Evolutionary conservation across 2,329 filamentous ascomycete genomes (phyloP).

Genomic region (Drechslera avenae): DNA sequence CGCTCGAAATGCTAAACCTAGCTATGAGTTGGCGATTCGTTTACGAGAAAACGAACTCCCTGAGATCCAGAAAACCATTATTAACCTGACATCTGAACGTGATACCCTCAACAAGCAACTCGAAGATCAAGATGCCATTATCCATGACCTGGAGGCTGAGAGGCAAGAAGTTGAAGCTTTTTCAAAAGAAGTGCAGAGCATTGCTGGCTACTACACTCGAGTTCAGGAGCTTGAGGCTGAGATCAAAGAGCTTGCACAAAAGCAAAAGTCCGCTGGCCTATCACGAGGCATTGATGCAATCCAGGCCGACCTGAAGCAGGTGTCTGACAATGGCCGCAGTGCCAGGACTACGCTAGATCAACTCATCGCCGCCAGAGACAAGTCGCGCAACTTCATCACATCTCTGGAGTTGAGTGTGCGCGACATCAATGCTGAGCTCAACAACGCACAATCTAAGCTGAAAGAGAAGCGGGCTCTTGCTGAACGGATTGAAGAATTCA

Average conservation of each 20-base stretch:
- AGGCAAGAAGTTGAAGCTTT: slow-evolving; percentile 77
- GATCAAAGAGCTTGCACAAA: slow-evolving; percentile 74
- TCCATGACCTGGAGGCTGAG: slow-evolving; percentile 66
- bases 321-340: slow-evolving; percentile 69
- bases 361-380: slow-evolving; percentile 72
- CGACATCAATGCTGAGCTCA: slow-evolving; percentile 75
- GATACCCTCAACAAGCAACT: slow-evolving; percentile 48
- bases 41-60: slow-evolving; percentile 73
- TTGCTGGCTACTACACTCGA: slow-evolving; percentile 73
- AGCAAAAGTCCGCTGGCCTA: slow-evolving; percentile 70
- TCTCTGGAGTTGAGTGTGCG: slow-evolving; percentile 77
- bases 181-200: slow-evolving; percentile 74
- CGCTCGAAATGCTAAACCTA: slow-evolving; percentile 60
- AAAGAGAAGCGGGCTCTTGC: slow-evolving; percentile 78
- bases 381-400: slow-evolving; percentile 69
- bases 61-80: slow-evolving; percentile 66
- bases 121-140: slow-evolving; percentile 69
- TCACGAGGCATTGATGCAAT: slow-evolving; percentile 81
- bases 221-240: slow-evolving; percentile 73
- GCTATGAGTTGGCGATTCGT: slow-evolving; percentile 76
- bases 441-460: slow-evolving; percentile 71
- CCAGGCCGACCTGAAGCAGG: slow-evolving; percentile 71
- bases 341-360: slow-evolving; percentile 69
- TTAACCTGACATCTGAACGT: slow-evolving; percentile 53
- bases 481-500: slow-evolving; percentile 74